Evolutionary conservation across 2,329 filamentous ascomycete species (phyloP), one percentile per base, ranked within the genome.

Genomic region (Juglanconis juglandina): DNA sequence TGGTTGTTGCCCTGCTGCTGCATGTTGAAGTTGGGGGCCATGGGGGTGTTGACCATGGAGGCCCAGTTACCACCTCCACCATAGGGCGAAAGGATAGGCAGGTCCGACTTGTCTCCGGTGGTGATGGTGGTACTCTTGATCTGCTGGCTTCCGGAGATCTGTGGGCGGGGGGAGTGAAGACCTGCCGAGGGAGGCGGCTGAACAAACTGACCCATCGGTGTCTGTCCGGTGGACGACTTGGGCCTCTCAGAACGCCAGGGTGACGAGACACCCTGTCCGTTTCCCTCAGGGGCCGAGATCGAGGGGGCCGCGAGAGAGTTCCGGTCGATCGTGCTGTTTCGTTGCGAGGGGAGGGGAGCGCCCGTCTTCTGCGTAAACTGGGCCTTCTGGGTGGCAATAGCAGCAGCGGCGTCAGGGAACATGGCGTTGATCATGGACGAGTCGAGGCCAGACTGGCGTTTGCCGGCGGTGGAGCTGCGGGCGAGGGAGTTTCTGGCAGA

Each of bases 371-470:
- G 93, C 17, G 93, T 96, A 72, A 96, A 98, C 73, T 97, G 96
- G 61, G 93, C 94, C 79, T 97, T 97, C 76, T 99, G 94, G 63
- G 95, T 96, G 33, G 94, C 94, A 73, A 99, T 98, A n/a, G 95
- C 95, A 47, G 94, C 94, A 13, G 95, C 95, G 49, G 95, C 95
- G 78, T 99, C 95, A 6, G 95, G 95, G 74, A 99, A 99, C 95
- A 99, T 98, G 69, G 92, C 92, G 76, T 96, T 96, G 76, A 99
- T 97, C 32, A 92, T 96, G 37, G 89, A 92, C 5, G 91, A 84
- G 72, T 98, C 94, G 59, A 99, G 86, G n/a, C 90, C 92, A 50
- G 95, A 98, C 73, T 96, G 95, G 67, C 95, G 88, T 79, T 97
- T 98, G 55, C 87, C 86, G 55, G 88, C 84, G 11, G 92, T 86